Conservation (phyloP, 176 grass and related monocot species). For the Paspalum notatum region DNA sequence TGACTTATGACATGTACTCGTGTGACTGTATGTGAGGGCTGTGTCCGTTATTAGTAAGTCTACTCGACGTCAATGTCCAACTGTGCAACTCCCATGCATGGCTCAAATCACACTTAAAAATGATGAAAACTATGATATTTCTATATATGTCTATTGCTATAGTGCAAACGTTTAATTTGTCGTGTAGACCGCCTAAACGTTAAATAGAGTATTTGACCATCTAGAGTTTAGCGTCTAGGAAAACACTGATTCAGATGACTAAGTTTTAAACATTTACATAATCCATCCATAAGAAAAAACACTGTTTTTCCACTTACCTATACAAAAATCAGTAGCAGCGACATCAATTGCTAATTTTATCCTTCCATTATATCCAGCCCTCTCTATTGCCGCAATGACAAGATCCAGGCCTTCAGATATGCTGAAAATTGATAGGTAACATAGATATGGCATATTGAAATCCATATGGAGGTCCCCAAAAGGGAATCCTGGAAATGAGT, state of each 20-base stretch:
- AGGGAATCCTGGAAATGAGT: background rate
- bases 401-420: conserved; percentile 89
- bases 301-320: conserved; percentile 53
- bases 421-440: conserved; percentile 56
- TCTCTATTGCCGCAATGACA: conserved; percentile 88
- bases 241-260: background rate
- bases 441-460: conserved; percentile 39
- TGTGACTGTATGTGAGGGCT: too few species aligned
- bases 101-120: too few species aligned
- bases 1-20: too few species aligned
- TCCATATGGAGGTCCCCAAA: conserved; percentile 23
- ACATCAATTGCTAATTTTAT: conserved; percentile 89
- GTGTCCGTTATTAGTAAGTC: too few species aligned
- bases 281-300: conserved; percentile 10
- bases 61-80: too few species aligned
- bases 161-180: too few species aligned
- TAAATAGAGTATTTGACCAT: too few species aligned
- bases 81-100: too few species aligned
- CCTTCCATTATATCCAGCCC: conserved; percentile 94
- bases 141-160: too few species aligned
- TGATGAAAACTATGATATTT: too few species aligned
- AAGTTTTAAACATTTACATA: conserved; percentile 7
- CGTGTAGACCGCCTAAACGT: too few species aligned
- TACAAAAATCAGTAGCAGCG: conserved; percentile 92
- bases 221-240: too few species aligned